Conservation (phyloP, 2,329 filamentous ascomycete species). For the Hypoxylon sp. region DNA sequence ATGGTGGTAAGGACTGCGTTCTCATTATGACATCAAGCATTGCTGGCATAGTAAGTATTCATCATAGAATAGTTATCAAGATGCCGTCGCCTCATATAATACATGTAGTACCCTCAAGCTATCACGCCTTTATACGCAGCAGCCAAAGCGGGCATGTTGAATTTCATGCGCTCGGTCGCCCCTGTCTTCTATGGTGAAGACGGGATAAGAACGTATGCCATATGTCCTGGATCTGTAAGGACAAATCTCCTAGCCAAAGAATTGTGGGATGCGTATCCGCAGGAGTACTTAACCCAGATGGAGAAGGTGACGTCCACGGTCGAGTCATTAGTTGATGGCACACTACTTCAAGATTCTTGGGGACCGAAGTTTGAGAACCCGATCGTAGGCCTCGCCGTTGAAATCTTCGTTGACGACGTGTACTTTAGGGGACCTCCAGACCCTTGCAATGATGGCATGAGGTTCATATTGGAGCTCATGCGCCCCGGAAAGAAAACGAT, state of each 20-base stretch:
- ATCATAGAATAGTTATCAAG: background rate
- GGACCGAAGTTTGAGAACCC: constrained; percentile 44
- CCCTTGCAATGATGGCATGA: constrained; percentile 49
- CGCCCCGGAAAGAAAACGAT: constrained; percentile 16
- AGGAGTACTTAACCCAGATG: constrained; percentile 50
- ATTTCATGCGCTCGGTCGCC: constrained; percentile 54
- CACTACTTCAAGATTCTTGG: constrained; percentile 45
- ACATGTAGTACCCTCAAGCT: constrained; percentile 47
- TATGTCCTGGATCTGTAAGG: constrained; percentile 52
- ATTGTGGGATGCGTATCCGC: constrained; percentile 51
- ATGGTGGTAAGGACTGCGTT: constrained; percentile 42
- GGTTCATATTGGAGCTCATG: constrained; percentile 43
- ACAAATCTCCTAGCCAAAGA: constrained; percentile 51
- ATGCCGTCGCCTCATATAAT: constrained; percentile 16
- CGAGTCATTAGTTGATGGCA: constrained; percentile 47
- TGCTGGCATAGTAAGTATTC: constrained; percentile 47
- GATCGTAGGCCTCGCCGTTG: constrained; percentile 49
- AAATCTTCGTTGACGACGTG: constrained; percentile 51
- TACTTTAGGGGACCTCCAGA: constrained; percentile 50
- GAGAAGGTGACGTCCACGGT: constrained; percentile 50
- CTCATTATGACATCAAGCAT: constrained; percentile 52
- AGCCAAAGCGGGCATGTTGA: constrained; percentile 53
- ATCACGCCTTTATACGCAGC: constrained; percentile 53
- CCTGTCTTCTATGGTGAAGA: constrained; percentile 45
- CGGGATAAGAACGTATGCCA: constrained; percentile 52